Evolutionary conservation across 2,329 filamentous ascomycete genomes (phyloP).

Genomic region (Aspergillus pseudoviridinutans): DNA sequence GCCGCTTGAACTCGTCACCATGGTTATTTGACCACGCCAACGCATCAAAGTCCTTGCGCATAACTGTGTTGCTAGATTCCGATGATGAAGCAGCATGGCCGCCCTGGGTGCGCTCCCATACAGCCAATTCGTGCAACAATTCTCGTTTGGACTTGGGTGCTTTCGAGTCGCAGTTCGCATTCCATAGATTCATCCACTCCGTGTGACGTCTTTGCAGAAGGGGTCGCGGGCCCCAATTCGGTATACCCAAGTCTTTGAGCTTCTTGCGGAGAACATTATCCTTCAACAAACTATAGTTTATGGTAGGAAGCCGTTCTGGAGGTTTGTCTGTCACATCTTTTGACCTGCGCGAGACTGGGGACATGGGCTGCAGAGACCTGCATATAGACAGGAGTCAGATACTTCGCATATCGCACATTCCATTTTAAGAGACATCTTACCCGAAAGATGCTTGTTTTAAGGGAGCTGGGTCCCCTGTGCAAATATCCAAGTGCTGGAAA

Average conservation of each 20-base stretch:
- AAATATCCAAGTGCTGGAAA: slow-evolving; percentile 75
- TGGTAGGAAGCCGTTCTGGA: slow-evolving; percentile 66
- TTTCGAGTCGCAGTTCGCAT: slow-evolving; percentile 88
- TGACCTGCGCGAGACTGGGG: slow-evolving; percentile 11
- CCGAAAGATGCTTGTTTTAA: slow-evolving; percentile 21
- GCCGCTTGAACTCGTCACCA: slow-evolving; percentile 67
- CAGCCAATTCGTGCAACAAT: slow-evolving; percentile 71
- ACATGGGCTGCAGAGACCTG: slow-evolving; percentile 21
- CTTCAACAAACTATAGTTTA: slow-evolving; percentile 85
- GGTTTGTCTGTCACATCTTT: slow-evolving; percentile 29
- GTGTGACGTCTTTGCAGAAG: slow-evolving; percentile 76
- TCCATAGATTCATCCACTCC: slow-evolving; percentile 95
- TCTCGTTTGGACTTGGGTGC: slow-evolving; percentile 66
- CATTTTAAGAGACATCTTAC: slow-evolving; percentile 17
- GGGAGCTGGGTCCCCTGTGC: slow-evolving; percentile 34
- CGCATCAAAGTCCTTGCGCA: slow-evolving; percentile 85
- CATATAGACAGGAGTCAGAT: slow-evolving; percentile 15
- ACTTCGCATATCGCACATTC: neutral
- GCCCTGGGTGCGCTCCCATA: slow-evolving; percentile 83
- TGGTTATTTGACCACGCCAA: slow-evolving; percentile 71
- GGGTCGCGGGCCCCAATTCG: slow-evolving; percentile 62
- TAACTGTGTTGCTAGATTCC: slow-evolving; percentile 49
- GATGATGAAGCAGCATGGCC: slow-evolving; percentile 44
- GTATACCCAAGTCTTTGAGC: slow-evolving; percentile 73
- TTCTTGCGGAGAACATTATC: slow-evolving; percentile 76